Base-by-base conservation (phyloP, 495 filamentous ascomycete species). In the Penicillium psychrofluorescens region DNA sequence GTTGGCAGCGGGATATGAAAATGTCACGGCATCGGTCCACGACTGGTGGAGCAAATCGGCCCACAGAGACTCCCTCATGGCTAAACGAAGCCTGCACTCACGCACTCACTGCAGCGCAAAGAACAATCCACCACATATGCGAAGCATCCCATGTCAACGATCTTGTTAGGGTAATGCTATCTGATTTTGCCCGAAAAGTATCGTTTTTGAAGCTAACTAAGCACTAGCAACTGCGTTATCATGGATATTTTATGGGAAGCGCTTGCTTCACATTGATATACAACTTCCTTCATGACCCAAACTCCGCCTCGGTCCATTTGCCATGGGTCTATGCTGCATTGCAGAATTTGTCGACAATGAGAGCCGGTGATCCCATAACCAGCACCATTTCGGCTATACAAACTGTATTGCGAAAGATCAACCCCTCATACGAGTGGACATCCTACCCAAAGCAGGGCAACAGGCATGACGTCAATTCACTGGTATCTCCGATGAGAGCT, bases 31-130 rank as follows among this genome's bases (percentile, higher is more conserved):
- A 47, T 11, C 47, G 51, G 2, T 15, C 41, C 1, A 44, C 22
- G 13, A 41, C 13, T 7, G 22, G 27, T 13, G 22, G 31, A 2
- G 30, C 41, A 1, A 63, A 62, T 45, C 59, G 48, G 4, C 49
- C 58, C 1, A 54, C 46, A 5, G 61, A 70, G 34, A 62, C 61
- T 1, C 68, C 68, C 2, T 36, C 56, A 11, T 72, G 68, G 68
- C 47, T 72, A 4, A 66, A 70, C 12, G 65, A 72, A 43, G 68
- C 68, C n/a, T 72, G 68, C 31, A 61, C 59, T n/a, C 48, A 61
- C 22, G 57, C 60, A 7, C 48, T 67, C 6, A 58, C 57, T 8
- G 59, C 63, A 1, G 66, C 68, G 3, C 56, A 60, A 22, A 54
- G 62, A 27, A 67, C 65, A 0, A 66, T 72, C 14, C 63, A 66